Evolutionary conservation across 2,329 filamentous ascomycete genomes (phyloP), one percentile per base, ranked within the genome.

Genomic region (Ustulina deusta): DNA sequence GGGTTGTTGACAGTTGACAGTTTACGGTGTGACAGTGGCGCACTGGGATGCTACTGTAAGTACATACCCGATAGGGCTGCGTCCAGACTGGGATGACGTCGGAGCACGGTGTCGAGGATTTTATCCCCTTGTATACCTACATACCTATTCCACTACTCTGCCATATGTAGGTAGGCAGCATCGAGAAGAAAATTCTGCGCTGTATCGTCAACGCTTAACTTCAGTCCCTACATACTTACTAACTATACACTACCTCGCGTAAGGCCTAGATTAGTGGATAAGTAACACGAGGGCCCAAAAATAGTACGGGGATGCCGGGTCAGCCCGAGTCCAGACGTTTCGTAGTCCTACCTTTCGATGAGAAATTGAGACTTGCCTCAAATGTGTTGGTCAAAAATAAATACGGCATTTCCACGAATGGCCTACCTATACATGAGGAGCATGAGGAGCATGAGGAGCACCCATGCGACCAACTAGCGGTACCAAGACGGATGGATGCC

Each of bases 251-350:
- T 44, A 17, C 15, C 15, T 44, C n/a, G 40, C 6, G 7, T 15
- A 40, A 15, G 40, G 15, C 13, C 3, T 15, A 38, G n/a, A 9
- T 13, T 36, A 36, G 32, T 22, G n/a, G 5, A 13, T 27, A 34
- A 15, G 22, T 13, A 62, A 62, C 59, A 67, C 59, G 60, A 63
- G 42, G 25, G 54, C n/a, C 63, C 59, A 66, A 69, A 66, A 63
- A 69, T 66, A 69, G 66, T 51, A 54, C 51, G 59, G 51, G 42
- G 34, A n/a, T 32, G 49, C 49, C 61, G 55, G 65, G 36, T 48
- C 27, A 59, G 29, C 40, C 48, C 36, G 60, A 40, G 48, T 67
- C n/a, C 11, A 34, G 29, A 29, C 17, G 38, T 52, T 52, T 36
- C 27, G 13, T 27, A 32, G 32, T 46, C n/a, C n/a, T n/a, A n/a